Percentiles rank a stretch among this genome's conserved stretches.
Evolutionary conservation across 2,329 filamentous ascomycete species (phyloP).

Genomic region (Ceratocystis papillata): DNA sequence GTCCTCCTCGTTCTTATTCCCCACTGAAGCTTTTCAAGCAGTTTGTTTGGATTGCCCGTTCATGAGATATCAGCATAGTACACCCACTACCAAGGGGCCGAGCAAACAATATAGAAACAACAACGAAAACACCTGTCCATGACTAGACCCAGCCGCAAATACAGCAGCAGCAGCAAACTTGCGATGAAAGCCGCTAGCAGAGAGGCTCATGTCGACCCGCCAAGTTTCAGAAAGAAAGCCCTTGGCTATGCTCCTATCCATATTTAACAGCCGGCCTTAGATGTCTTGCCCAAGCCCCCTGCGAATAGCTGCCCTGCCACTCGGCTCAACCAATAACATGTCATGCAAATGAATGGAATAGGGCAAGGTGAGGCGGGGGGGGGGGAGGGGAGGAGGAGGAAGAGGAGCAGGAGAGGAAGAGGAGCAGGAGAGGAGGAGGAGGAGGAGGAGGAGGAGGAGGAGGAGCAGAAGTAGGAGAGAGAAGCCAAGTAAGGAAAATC

Average conservation of each 20-base stretch:
- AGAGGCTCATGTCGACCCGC: not conserved
- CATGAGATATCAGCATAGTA: too few species aligned
- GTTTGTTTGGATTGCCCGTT: too few species aligned
- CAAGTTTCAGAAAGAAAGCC: not conserved
- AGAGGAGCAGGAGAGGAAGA: not conserved
- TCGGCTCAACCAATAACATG: not conserved
- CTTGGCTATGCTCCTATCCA: too few species aligned
- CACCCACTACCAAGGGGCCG: too few species aligned
- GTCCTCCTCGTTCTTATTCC: not conserved
- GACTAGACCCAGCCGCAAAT: too few species aligned
- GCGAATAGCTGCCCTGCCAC: not conserved
- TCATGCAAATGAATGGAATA: not conserved
- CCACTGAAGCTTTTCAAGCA: too few species aligned
- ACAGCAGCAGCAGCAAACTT: too few species aligned
- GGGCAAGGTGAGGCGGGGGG: not conserved
- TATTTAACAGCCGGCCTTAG: not conserved
- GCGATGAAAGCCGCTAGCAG: too few species aligned
- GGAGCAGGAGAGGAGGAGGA: not conserved
- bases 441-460: not conserved
- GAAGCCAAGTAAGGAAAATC: not conserved
- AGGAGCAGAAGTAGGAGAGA: not conserved
- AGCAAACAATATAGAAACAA: too few species aligned
- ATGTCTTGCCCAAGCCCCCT: not conserved
- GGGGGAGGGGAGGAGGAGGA: too few species aligned
- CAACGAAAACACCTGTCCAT: too few species aligned